Evolutionary conservation across 2,329 filamentous ascomycete species (phyloP), one percentile per base, ranked within the genome.

Genomic region (Davidsoniella neocaledoniae): DNA sequence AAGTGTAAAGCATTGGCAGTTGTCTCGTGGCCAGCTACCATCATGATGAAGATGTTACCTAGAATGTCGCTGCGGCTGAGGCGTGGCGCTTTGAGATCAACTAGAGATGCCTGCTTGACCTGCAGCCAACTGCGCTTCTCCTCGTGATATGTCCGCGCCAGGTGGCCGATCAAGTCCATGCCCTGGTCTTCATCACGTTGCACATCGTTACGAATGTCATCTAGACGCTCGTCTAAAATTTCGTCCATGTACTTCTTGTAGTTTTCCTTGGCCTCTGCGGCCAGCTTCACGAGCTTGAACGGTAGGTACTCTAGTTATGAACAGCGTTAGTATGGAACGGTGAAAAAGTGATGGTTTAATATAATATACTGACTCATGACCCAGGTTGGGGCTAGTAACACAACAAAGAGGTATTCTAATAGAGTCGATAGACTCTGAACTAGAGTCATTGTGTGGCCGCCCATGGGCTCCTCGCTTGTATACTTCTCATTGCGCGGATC

Each of bases 11-110:
- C 73, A 61, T 84, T 86, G 44, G 83, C 83, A 2, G 83, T 83
- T 1, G 84, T 88, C 63, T 91, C 85, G 62, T 91, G 83, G 10
- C 85, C 85, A 0, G 85, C 84, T 1, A 88, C 68, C 53, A 76
- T 69, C 63, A 79, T 76, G 57, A 80, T 68, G 54, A 81, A 81
- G 17, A 81, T 77, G 58, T 87, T 87, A 46, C 82, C 81, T 25
- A 83, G 65, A 52, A 88, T 80, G 50, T 87, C 81, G 4, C 71
- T 69, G 54, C 79, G 74, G 4, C 64, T 69, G n/a, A 82, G 62
- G 16, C 62, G 61, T 10, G 63, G 65, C 5, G 59, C 54, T 53
- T 61, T 62, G 4, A 52, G 17, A 3, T 55, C 56, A 46, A 57
- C 49, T 49, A 46, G 46, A 16, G 46, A 29, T 53, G 36, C 50